These are phyloP conservation scores for Ustilaginoidea virens DNA, from an alignment of 2,329 filamentous ascomycete genomes.

Conservation along the genomic window DNA sequence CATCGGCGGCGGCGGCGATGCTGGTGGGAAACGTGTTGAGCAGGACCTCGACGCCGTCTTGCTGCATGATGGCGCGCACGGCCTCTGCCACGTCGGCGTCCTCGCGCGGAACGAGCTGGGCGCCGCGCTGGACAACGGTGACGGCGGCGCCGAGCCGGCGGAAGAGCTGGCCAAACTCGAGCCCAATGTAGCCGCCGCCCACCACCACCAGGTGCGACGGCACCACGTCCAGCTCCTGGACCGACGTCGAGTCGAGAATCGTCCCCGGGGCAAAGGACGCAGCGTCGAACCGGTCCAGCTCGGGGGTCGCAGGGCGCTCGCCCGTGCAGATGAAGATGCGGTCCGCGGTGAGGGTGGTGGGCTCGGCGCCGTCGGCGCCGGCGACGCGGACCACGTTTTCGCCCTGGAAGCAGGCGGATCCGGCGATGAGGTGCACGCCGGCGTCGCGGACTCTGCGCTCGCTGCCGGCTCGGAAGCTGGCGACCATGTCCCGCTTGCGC, in stretches of 20 bases:
- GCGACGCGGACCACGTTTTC: no score
- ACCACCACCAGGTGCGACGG: slow-evolving; percentile 33
- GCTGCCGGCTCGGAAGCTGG: slow-evolving; percentile 30
- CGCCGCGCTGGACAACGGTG: slow-evolving; percentile 28
- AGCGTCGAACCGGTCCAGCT: no score
- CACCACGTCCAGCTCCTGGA: no score
- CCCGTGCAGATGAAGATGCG: no score
- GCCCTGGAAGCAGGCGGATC: slow-evolving; percentile 26
- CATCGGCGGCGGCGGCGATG: no score
- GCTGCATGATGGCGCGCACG: slow-evolving; percentile 24
- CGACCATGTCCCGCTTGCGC: slow-evolving; percentile 37
- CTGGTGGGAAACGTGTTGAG: no score
- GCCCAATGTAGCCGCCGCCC: slow-evolving; percentile 36
- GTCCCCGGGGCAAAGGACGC: no score
- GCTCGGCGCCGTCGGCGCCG: no score
- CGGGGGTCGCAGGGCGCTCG: no score
- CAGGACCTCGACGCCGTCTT: slow-evolving; percentile 31
- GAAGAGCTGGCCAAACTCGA: slow-evolving; percentile 39
- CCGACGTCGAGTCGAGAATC: no score
- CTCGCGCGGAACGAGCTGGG: slow-evolving; percentile 27
- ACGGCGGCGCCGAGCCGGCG: slow-evolving; percentile 31
- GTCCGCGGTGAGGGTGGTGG: no score
- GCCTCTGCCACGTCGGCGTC: slow-evolving; percentile 30
- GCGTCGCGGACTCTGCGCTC: slow-evolving; percentile 23
- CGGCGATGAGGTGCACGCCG: slow-evolving; percentile 29